Evolutionary conservation across 2,329 filamentous ascomycete species (phyloP).

Genomic region (Onygena corvina): DNA sequence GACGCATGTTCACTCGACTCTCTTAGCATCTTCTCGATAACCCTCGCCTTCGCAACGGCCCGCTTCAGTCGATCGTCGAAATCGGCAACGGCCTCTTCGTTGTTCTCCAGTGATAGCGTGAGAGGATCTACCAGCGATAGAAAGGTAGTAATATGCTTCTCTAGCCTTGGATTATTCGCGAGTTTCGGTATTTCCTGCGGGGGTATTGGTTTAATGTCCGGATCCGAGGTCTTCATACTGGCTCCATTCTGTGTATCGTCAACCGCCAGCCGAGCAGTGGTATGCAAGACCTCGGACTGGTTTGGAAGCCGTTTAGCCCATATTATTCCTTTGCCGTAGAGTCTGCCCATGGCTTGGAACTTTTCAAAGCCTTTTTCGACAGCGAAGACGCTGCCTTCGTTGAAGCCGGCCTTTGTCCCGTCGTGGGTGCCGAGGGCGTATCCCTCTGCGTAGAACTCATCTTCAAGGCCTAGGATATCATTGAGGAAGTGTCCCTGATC

Average conservation of each 20-base stretch:
- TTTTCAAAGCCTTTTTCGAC: conserved; percentile 91
- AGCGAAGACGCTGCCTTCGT: conserved; percentile 82
- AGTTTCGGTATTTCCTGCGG: conserved; percentile 9
- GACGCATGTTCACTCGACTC: conserved; percentile 27
- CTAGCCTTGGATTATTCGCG: conserved; percentile 43
- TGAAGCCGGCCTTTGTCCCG: conserved; percentile 62
- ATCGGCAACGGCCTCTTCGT: conserved; percentile 77
- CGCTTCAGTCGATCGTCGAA: conserved; percentile 81
- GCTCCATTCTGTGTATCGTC: neutral
- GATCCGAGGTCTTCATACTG: neutral
- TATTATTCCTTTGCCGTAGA: conserved; percentile 68
- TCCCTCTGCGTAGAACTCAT: conserved; percentile 69
- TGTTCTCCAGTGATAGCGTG: conserved; percentile 67
- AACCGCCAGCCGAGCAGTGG: neutral
- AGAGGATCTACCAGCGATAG: conserved; percentile 67
- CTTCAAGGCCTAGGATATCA: conserved; percentile 48
- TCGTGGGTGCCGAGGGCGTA: conserved; percentile 63
- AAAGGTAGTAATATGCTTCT: conserved; percentile 63
- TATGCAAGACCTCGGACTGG: conserved; percentile 12
- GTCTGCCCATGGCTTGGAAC: conserved; percentile 63
- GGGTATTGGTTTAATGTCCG: neutral
- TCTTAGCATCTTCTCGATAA: conserved; percentile 62
- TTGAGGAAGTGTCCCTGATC: conserved; percentile 42
- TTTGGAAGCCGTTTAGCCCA: conserved; percentile 62
- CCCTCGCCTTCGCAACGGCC: conserved; percentile 69